phyloP scores from a whole-genome alignment of 495 filamentous ascomycete species.

The Trichoderma gamsii region DNA sequence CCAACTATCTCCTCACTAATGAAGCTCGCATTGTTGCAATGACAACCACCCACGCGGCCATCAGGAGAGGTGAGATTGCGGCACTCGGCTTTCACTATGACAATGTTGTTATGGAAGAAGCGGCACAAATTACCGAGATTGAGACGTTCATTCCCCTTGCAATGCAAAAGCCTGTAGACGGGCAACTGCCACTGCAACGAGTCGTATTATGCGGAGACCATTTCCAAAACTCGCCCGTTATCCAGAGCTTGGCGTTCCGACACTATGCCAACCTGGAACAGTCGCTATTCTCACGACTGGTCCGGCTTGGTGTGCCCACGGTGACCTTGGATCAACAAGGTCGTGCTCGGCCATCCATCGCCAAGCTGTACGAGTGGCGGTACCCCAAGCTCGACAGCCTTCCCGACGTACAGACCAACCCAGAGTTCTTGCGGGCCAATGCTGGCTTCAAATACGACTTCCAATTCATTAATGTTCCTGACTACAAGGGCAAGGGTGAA shows the following conservation, averaged over 20 bases:
- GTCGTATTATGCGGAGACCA: constrained; percentile 94
- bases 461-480: constrained; percentile 93
- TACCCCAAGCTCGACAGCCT: constrained; percentile 78
- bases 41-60: constrained; percentile 98
- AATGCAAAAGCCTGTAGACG: constrained; percentile 73
- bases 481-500: constrained; percentile 90
- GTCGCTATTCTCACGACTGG: constrained; percentile 84
- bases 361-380: constrained; percentile 88
- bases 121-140: constrained; percentile 95
- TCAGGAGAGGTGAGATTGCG: constrained; percentile 88
- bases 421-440: constrained; percentile 78
- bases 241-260: constrained; percentile 92
- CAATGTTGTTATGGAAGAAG: constrained; percentile 98
- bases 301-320: constrained; percentile 82
- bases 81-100: constrained; percentile 92
- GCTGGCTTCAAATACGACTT: constrained; percentile 89
- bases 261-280: constrained; percentile 96
- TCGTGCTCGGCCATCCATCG: constrained; percentile 77
- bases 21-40: constrained; percentile 95
- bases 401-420: constrained; percentile 57
- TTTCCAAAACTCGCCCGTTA: constrained; percentile 90
- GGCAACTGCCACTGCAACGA: constrained; percentile 70
- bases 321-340: constrained; percentile 92
- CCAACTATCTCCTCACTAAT: constrained; percentile 90
- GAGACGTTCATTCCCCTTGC: constrained; percentile 93